Evolutionary conservation across 148 eudicot genomes (phyloP).

Genomic region (Arbutus unedo): DNA sequence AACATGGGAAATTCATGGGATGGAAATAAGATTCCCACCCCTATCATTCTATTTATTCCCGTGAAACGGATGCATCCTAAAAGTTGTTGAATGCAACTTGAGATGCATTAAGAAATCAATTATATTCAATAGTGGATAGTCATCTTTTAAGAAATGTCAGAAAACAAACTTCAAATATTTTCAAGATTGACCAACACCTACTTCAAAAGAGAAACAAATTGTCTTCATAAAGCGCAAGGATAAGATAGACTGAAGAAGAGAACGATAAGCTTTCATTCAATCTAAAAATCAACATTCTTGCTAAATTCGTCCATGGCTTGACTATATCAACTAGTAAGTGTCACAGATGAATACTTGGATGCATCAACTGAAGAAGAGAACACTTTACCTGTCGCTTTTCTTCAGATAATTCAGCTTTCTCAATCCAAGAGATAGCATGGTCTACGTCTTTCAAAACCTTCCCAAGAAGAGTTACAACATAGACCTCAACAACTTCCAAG

Average conservation of each 20-base stretch:
- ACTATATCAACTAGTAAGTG: background rate
- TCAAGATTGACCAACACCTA: background rate
- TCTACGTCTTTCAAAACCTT: constrained; percentile 36
- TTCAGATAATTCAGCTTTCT: constrained; percentile 74
- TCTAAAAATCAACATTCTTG: background rate
- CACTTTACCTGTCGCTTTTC: constrained; percentile 68
- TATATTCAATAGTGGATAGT: background rate
- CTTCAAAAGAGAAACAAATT: background rate
- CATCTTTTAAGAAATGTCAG: background rate
- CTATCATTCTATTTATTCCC: background rate
- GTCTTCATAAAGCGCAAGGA: background rate
- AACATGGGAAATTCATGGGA: background rate
- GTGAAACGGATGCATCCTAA: background rate
- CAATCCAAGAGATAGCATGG: constrained; percentile 74
- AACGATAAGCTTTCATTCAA: background rate
- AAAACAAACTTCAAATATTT: background rate
- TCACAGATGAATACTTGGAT: background rate
- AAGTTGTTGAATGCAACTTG: background rate
- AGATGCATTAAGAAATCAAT: background rate
- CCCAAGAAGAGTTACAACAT: constrained; percentile 56
- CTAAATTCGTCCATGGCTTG: background rate
- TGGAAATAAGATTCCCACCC: background rate
- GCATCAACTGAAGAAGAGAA: background rate
- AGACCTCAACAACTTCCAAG: constrained; percentile 77
- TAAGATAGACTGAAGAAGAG: background rate